Evolutionary conservation across 2,329 filamentous ascomycete genomes (phyloP).

Genomic region (Fusarium decemcellulare): DNA sequence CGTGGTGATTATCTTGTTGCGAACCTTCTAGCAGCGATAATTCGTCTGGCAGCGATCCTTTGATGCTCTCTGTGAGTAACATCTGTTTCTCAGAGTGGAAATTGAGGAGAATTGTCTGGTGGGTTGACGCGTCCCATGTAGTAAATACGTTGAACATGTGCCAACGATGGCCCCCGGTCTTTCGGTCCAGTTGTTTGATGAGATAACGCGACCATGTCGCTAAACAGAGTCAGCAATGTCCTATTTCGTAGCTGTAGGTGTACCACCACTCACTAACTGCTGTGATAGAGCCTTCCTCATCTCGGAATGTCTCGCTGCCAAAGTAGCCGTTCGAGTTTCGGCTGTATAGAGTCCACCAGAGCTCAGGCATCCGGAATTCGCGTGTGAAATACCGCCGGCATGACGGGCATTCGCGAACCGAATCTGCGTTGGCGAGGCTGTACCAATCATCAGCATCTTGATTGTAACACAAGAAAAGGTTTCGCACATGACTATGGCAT

Average conservation of each 20-base stretch:
- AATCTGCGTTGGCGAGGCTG: slow-evolving; percentile 51
- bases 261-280: background rate
- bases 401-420: slow-evolving; percentile 45
- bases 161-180: slow-evolving; percentile 4
- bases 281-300: background rate
- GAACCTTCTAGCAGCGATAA: slow-evolving; percentile 1
- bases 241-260: background rate
- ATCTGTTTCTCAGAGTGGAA: slow-evolving; percentile 21
- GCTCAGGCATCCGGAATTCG: slow-evolving; percentile 30
- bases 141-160: slow-evolving; percentile 36
- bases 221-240: background rate
- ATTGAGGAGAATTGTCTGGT: slow-evolving; percentile 26
- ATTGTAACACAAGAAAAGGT: fast-evolving
- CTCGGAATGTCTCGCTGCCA: slow-evolving; percentile 52
- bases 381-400: slow-evolving; percentile 46
- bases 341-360: slow-evolving; percentile 55
- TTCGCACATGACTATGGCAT: slow-evolving; percentile 24
- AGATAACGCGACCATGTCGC: slow-evolving; percentile 36
- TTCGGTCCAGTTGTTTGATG: slow-evolving; percentile 8
- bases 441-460: fast-evolving
- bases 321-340: slow-evolving; percentile 57
- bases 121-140: slow-evolving; percentile 19
- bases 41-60: background rate
- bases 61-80: background rate
- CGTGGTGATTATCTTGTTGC: background rate